Evolutionary conservation across 2,329 filamentous ascomycete species (phyloP), one percentile per base, ranked within the genome.

Genomic region (Aspergillus sp.): DNA sequence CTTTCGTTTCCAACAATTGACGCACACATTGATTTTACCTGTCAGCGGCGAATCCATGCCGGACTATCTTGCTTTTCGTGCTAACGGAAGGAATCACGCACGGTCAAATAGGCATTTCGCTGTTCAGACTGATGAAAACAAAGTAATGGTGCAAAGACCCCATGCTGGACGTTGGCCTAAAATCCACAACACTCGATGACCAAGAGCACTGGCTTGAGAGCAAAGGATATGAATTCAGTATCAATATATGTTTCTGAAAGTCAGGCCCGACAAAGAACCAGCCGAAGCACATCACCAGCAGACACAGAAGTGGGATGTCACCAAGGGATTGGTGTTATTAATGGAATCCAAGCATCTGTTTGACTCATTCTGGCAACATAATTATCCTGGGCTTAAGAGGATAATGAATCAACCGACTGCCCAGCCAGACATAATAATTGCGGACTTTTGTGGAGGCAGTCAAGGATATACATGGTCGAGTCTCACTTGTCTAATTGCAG

Each of bases 401-500:
- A 55, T 66, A 12, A 53, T 59, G 45, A 34, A 50, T 2, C 45
- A 49, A 30, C 43, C 50, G 4, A 51, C 46, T 1, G 61, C 54
- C 2, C 53, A 56, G 8, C 71, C 71, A 0, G 62, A 67, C 50
- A 61, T 73, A 45, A 68, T 73, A 27, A 46, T 74, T 2, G 66
- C 68, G 0, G 71, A 74, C 44, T 73, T 71, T 73, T 35, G 68
- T 67, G 29, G 69, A 73, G 5, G 69, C 68, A 0, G 67, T 62
- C 2, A 56, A 62, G 41, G 72, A 74, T 46, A 69, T 73, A 41
- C 59, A 64, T 4, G 47, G 19, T 55, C 12, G 58, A 73, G 51
- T 64, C 64, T 32, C 52, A 56, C 9, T 48, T 73, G 3, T 70
- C 70, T 19, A 2, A 54, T 73, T 4, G 68, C 69, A 7, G 59